These are phyloP conservation scores for Blastomyces parvus DNA, from an alignment of 2,329 filamentous ascomycete species.

Conservation along the genomic window DNA sequence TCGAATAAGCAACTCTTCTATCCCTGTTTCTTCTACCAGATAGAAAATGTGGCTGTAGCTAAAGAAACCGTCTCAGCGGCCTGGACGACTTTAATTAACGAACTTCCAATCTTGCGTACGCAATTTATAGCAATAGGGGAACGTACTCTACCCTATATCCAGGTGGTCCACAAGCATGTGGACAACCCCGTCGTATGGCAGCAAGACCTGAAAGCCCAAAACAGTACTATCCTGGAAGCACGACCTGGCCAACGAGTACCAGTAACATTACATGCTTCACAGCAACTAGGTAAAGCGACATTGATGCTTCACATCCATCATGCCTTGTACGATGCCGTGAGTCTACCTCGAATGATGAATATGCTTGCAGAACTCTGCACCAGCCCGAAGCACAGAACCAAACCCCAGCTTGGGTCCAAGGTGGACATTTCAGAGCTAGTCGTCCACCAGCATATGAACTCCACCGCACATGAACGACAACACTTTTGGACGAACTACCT, in stretches of 20 bases:
- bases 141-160: conserved; percentile 47
- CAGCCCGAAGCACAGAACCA: conserved; percentile 11
- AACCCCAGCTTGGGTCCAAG: conserved; percentile 13
- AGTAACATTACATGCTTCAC: conserved; percentile 29
- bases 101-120: conserved; percentile 60
- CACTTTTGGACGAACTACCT: conserved; percentile 40
- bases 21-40: conserved; percentile 56
- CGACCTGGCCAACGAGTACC: conserved; percentile 17
- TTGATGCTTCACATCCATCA: conserved; percentile 62
- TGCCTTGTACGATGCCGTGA: conserved; percentile 78
- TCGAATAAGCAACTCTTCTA: conserved; percentile 60
- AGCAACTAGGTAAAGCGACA: conserved; percentile 24
- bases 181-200: conserved; percentile 27
- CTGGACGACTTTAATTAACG: conserved; percentile 51
- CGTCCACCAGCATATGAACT: conserved; percentile 24
- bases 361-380: conserved; percentile 41
- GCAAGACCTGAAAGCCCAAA: conserved; percentile 15
- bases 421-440: conserved; percentile 37
- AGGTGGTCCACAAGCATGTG: conserved; percentile 47
- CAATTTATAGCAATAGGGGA: conserved; percentile 48
- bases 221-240: conserved; percentile 14
- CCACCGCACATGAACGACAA: conserved; percentile 25
- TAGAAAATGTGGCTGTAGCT: conserved; percentile 35
- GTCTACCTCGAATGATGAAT: conserved; percentile 55
- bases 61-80: conserved; percentile 42